Evolutionary conservation across 768 basidiomycete species (phyloP).

Genomic region (Mrakia gelida): DNA sequence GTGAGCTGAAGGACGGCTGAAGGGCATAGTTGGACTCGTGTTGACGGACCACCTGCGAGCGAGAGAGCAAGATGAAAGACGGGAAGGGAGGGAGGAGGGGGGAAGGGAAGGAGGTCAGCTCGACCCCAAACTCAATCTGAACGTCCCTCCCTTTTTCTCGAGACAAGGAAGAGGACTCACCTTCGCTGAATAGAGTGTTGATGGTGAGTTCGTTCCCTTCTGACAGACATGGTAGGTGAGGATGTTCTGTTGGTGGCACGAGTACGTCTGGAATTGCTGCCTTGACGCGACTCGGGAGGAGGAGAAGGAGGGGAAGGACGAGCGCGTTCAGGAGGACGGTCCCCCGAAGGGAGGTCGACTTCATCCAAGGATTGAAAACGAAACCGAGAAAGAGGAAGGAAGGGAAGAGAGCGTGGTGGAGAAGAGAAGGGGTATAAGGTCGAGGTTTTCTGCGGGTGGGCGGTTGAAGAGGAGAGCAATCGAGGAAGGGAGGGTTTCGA

Average conservation of each 20-base stretch:
- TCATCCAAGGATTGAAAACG: not conserved
- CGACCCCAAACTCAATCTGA: not conserved
- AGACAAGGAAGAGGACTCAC: not conserved
- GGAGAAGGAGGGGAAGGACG: constrained; percentile 1
- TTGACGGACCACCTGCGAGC: constrained; percentile 43
- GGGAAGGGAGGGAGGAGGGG: not conserved
- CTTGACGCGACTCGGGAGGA: not conserved
- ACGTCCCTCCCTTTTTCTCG: not conserved
- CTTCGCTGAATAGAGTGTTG: constrained; percentile 36
- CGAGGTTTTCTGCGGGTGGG: not conserved
- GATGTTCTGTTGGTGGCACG: not conserved
- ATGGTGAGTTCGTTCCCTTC: constrained; percentile 40
- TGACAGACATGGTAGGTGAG: constrained; percentile 13
- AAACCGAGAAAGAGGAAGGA: not conserved
- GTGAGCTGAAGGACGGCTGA: constrained; percentile 40
- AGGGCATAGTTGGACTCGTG: constrained; percentile 44
- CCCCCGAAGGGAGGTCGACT: not conserved
- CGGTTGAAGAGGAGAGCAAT: not conserved
- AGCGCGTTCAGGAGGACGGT: constrained; percentile 11
- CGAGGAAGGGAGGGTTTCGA: not conserved
- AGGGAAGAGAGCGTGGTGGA: not conserved
- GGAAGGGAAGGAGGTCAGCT: not conserved
- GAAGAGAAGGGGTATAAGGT: not conserved
- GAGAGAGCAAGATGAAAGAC: too few species aligned
- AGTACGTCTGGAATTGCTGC: not conserved